Evolutionary conservation across 2,329 filamentous ascomycete species (phyloP).

Genomic region (Epichloe sp.): DNA sequence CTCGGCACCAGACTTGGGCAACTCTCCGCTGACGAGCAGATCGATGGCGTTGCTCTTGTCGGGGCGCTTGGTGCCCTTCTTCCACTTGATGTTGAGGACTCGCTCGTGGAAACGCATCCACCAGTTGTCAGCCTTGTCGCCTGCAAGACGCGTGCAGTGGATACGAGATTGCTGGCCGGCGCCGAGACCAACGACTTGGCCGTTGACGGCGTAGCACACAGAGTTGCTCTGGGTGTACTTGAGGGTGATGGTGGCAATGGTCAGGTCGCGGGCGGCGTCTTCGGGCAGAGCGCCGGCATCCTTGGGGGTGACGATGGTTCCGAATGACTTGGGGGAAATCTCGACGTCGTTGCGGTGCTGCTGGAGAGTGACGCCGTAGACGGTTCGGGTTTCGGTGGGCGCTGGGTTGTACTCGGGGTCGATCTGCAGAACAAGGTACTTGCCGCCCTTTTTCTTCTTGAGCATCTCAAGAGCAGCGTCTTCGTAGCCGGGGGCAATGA

Average conservation of each 20-base stretch:
- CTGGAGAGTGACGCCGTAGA: constrained; percentile 78
- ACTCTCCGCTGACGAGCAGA: constrained; percentile 78
- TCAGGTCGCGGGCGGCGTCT: constrained; percentile 74
- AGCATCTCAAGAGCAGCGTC: constrained; percentile 79
- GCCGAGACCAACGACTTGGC: constrained; percentile 85
- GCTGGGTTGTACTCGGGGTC: constrained; percentile 74
- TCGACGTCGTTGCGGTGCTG: constrained; percentile 89
- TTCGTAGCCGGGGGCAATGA: constrained; percentile 81
- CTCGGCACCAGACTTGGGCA: constrained; percentile 74
- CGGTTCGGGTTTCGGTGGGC: constrained; percentile 70
- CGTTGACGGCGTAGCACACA: constrained; percentile 90
- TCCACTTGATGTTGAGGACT: constrained; percentile 83
- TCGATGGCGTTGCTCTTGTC: constrained; percentile 99
- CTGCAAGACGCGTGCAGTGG: constrained; percentile 93
- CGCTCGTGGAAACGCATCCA: constrained; percentile 97
- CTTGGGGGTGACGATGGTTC: constrained; percentile 75
- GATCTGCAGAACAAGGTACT: constrained; percentile 92
- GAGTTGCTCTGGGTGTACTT: constrained; percentile 99
- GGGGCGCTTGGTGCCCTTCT: constrained; percentile 89
- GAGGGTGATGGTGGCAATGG: constrained; percentile 88
- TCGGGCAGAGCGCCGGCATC: constrained; percentile 60
- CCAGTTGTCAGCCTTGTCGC: constrained; percentile 99
- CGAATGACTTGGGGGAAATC: constrained; percentile 83
- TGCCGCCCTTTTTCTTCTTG: constrained; percentile 95
- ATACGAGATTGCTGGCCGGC: constrained; percentile 96